Evolutionary conservation across 176 grass and related monocot genomes (phyloP).

Genomic region (Zea luxurians): DNA sequence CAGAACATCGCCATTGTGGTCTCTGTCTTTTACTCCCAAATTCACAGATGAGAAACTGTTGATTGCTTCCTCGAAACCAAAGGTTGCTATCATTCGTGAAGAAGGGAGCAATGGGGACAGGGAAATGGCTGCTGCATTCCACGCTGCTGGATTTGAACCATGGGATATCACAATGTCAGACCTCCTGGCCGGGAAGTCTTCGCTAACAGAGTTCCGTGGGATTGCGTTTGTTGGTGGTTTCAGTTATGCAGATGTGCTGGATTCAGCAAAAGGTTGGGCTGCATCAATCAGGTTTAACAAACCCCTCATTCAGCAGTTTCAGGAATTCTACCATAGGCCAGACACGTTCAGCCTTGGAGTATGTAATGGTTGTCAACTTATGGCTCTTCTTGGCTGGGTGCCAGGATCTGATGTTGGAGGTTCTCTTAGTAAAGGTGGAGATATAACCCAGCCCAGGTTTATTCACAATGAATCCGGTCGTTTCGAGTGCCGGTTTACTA

Average conservation of each 20-base stretch:
- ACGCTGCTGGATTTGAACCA: constrained; percentile 73
- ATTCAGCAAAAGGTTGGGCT: constrained; percentile 84
- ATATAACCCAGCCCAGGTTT: constrained; percentile 78
- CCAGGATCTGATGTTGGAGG: constrained; percentile 57
- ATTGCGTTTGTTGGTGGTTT: constrained; percentile 86
- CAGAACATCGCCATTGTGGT: constrained; percentile 58
- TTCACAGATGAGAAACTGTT: constrained; percentile 56
- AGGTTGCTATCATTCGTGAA: constrained; percentile 80
- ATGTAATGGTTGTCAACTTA: constrained; percentile 84
- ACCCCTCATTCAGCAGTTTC: constrained; percentile 62
- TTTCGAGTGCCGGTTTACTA: constrained; percentile 72
- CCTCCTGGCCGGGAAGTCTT: constrained; percentile 49
- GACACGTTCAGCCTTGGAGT: constrained; percentile 89
- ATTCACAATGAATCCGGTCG: constrained; percentile 81
- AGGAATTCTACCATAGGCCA: constrained; percentile 69
- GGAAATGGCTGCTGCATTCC: constrained; percentile 79
- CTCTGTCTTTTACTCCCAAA: constrained; percentile 62
- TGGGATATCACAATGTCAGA: constrained; percentile 86
- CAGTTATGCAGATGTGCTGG: constrained; percentile 79
- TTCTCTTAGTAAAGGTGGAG: constrained; percentile 51
- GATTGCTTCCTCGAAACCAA: constrained; percentile 55
- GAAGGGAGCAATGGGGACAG: constrained; percentile 86
- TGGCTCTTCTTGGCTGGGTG: constrained; percentile 93
- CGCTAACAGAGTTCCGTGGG: constrained; percentile 53
- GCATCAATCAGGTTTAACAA: constrained; percentile 80